Percentiles rank a stretch among this genome's conserved stretches.
Evolutionary conservation across 495 filamentous ascomycete genomes (phyloP).

Genomic region (Oidiodendron maius): DNA sequence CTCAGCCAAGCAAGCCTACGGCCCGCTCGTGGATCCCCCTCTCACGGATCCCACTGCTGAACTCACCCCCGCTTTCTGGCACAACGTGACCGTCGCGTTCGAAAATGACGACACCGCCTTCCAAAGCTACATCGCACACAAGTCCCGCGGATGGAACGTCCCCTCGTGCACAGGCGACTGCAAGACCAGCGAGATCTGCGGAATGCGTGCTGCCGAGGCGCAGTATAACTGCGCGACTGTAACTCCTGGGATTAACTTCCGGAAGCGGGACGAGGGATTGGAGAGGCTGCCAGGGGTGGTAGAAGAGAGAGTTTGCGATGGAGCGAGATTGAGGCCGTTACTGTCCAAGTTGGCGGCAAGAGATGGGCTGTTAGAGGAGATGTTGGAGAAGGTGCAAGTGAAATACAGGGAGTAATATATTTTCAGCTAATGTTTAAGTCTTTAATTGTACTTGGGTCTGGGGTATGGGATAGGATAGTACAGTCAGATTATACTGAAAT

Average conservation of each 20-base stretch:
- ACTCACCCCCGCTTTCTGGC: constrained; percentile 52
- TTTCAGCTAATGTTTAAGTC: too few relatives aligned
- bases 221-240: constrained; percentile 14
- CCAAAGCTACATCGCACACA: constrained; percentile 32
- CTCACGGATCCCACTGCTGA: constrained; percentile 30
- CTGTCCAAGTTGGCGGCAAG: neutral
- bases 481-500: too few relatives aligned
- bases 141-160: constrained; percentile 30
- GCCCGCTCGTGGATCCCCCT: constrained; percentile 35
- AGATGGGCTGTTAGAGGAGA: neutral
- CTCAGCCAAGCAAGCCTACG: constrained; percentile 47
- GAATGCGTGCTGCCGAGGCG: constrained; percentile 29
- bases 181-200: constrained; percentile 33
- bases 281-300: neutral
- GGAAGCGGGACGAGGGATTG: neutral
- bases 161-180: constrained; percentile 30
- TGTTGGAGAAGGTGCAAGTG: neutral
- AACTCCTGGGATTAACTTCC: neutral
- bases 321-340: neutral
- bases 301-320: neutral
- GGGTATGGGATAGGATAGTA: too few relatives aligned
- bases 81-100: constrained; percentile 45
- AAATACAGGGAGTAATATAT: too few relatives aligned
- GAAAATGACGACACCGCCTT: constrained; percentile 30
- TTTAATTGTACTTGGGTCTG: too few relatives aligned